A percentile compares a stretch with the other conserved stretches of the same genome.
Evolutionary conservation across 2,329 filamentous ascomycete species (phyloP).

Genomic region (Tolypocladium album): DNA sequence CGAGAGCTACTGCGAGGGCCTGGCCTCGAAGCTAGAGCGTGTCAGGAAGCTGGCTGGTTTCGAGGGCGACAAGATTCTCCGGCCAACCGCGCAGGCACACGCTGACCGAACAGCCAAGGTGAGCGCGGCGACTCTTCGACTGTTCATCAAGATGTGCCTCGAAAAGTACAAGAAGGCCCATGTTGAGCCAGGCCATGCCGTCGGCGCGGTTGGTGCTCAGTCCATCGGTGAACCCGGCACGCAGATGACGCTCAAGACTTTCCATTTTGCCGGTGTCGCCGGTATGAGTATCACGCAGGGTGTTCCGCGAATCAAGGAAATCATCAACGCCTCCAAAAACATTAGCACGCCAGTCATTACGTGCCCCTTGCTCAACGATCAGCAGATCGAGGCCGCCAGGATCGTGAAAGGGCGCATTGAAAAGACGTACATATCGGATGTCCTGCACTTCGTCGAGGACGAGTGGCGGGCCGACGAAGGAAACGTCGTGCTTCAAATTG

Average conservation of each 20-base stretch:
- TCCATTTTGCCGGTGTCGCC: constrained; percentile 99
- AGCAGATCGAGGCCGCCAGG: constrained; percentile 67
- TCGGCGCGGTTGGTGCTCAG: constrained; percentile 91
- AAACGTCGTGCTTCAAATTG: constrained; percentile 72
- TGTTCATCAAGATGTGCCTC: constrained; percentile 74
- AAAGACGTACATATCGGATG: constrained; percentile 82
- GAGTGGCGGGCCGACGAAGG: constrained; percentile 71
- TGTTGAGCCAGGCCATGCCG: constrained; percentile 89
- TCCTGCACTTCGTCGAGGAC: constrained; percentile 73
- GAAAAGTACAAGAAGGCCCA: constrained; percentile 85
- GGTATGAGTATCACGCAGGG: constrained; percentile 99
- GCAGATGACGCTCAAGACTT: constrained; percentile 98
- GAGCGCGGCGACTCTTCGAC: constrained; percentile 58
- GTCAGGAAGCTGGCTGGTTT: constrained; percentile 42
- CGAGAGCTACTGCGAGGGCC: constrained; percentile 54
- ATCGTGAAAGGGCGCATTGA: constrained; percentile 91
- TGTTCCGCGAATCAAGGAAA: constrained; percentile 99
- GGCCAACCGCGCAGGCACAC: constrained; percentile 23
- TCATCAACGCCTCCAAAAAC: constrained; percentile 91
- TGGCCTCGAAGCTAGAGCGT: constrained; percentile 49
- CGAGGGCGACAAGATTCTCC: constrained; percentile 16
- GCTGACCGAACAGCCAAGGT: constrained; percentile 74
- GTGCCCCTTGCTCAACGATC: constrained; percentile 70
- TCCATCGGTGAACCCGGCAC: constrained; percentile 97
- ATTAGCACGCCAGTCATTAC: constrained; percentile 93